Evolutionary conservation across 441 rosid species (phyloP).

Genomic region (Mallotus repandus): DNA sequence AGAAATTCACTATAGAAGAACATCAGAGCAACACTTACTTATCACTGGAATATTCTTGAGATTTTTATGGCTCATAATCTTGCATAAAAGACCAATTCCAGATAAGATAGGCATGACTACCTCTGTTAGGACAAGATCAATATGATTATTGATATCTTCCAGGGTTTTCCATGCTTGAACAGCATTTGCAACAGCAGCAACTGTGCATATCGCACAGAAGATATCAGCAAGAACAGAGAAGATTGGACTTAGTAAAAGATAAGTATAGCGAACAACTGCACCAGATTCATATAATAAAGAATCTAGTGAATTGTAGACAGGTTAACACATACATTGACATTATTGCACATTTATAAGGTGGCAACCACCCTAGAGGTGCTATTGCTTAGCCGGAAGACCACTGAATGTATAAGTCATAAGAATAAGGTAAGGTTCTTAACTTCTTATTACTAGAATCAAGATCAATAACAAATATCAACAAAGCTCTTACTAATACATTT

Average conservation of each 20-base stretch:
- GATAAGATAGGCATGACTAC: constrained; percentile 66
- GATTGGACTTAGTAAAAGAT: background rate
- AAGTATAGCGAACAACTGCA: too few relatives aligned
- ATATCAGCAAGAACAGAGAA: constrained; percentile 2
- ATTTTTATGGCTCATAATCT: constrained; percentile 74
- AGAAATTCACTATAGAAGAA: background rate
- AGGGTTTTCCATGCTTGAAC: constrained; percentile 73
- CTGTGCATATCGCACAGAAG: constrained; percentile 31
- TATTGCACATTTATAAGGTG: background rate
- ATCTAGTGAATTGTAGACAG: background rate
- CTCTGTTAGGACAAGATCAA: constrained; percentile 76
- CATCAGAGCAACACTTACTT: constrained; percentile 43
- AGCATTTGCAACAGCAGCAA: constrained; percentile 60
- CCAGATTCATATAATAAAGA: background rate
- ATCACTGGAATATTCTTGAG: constrained; percentile 73
- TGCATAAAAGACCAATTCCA: constrained; percentile 69
- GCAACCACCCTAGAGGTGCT: background rate
- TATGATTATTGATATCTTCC: constrained; percentile 57
- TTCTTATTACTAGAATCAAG: background rate
- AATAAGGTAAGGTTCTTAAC: background rate
- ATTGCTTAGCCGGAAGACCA: background rate
- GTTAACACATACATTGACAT: background rate
- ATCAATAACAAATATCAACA: background rate
- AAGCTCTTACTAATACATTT: too few relatives aligned
- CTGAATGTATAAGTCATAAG: background rate